phyloP scores from a whole-genome alignment of 2,329 filamentous ascomycete species.

The Phyllosticta citrichinensis region DNA sequence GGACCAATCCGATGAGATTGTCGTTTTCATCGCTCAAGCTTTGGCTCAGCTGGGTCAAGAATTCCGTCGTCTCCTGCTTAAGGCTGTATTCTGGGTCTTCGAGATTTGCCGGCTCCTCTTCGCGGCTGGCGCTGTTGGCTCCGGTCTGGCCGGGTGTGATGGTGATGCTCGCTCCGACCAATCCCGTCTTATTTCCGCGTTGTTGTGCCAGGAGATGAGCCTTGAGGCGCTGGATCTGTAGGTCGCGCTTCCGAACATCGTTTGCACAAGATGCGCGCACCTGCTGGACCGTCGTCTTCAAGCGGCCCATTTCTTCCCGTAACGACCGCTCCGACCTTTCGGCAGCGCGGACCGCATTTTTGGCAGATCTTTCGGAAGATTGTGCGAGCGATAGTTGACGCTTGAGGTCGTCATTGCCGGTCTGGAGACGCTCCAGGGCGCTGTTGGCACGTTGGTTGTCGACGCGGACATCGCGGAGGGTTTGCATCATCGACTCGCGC shows the following conservation, averaged over 20 bases:
- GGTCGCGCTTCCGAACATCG: slow-evolving; percentile 81
- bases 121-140: slow-evolving; percentile 32
- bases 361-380: slow-evolving; percentile 60
- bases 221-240: slow-evolving; percentile 82
- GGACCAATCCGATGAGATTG: slow-evolving; percentile 60
- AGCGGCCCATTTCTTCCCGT: slow-evolving; percentile 71
- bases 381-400: slow-evolving; percentile 51
- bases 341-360: slow-evolving; percentile 59
- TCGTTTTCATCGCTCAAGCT: slow-evolving; percentile 89
- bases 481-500: slow-evolving; percentile 70
- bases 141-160: slow-evolving; percentile 29
- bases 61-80: slow-evolving; percentile 80
- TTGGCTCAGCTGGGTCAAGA: slow-evolving; percentile 74
- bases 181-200: slow-evolving; percentile 36
- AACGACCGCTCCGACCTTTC: slow-evolving; percentile 66
- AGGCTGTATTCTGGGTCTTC: slow-evolving; percentile 56
- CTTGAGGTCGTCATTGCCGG: slow-evolving; percentile 45
- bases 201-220: slow-evolving; percentile 64
- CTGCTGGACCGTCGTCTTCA: slow-evolving; percentile 72
- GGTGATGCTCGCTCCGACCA: slow-evolving; percentile 39
- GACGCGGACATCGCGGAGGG: slow-evolving; percentile 64
- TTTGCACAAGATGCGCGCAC: slow-evolving; percentile 79
- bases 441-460: slow-evolving; percentile 64
- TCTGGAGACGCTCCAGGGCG: slow-evolving; percentile 52
- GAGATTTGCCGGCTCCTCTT: slow-evolving; percentile 40